Percentiles rank a stretch among this genome's conserved stretches.
Evolutionary conservation across 352 stramenopile genomes (phyloP).

Genomic region (Phytophthora tentaculata): DNA sequence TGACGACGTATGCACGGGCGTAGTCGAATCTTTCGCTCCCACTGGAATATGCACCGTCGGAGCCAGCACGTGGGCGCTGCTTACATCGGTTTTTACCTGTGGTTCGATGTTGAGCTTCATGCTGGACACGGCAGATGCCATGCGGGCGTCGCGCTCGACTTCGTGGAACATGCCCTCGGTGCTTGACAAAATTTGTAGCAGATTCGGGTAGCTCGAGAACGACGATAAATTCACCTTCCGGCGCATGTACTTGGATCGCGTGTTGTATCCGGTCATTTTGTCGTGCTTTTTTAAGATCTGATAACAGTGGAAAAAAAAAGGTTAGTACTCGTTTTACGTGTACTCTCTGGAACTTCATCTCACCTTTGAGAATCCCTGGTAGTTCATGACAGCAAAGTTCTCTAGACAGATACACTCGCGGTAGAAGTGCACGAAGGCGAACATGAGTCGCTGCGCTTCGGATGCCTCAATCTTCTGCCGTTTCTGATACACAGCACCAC

Average conservation of each 20-base stretch:
- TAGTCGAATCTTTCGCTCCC: conserved; percentile 33
- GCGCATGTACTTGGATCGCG: conserved; percentile 85
- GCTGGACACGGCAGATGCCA: conserved; percentile 53
- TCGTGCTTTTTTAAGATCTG: conserved; percentile 88
- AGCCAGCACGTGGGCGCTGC: conserved; percentile 18
- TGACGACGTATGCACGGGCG: conserved; percentile 23
- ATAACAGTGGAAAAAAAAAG: conserved; percentile 8
- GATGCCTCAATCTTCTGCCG: conserved; percentile 50
- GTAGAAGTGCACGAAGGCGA: conserved; percentile 86
- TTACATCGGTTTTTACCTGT: conserved; percentile 4
- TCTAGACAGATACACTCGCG: conserved; percentile 81
- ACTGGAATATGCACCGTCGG: conserved; percentile 29
- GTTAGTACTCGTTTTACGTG: no score
- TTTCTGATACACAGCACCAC: conserved; percentile 28
- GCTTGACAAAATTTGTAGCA: conserved; percentile 79
- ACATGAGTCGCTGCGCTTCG: conserved; percentile 79
- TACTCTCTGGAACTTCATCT: no score
- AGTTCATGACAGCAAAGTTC: conserved; percentile 88
- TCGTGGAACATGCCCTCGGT: conserved; percentile 85
- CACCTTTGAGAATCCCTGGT: conserved; percentile 87
- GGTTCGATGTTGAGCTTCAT: conserved; percentile 63
- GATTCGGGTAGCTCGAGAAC: conserved; percentile 78
- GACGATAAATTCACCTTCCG: conserved; percentile 81
- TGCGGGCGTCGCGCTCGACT: conserved; percentile 64
- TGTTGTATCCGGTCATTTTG: conserved; percentile 88